Evolutionary conservation across 2,329 filamentous ascomycete genomes (phyloP).

Genomic region (Colletotrichum graminicola): DNA sequence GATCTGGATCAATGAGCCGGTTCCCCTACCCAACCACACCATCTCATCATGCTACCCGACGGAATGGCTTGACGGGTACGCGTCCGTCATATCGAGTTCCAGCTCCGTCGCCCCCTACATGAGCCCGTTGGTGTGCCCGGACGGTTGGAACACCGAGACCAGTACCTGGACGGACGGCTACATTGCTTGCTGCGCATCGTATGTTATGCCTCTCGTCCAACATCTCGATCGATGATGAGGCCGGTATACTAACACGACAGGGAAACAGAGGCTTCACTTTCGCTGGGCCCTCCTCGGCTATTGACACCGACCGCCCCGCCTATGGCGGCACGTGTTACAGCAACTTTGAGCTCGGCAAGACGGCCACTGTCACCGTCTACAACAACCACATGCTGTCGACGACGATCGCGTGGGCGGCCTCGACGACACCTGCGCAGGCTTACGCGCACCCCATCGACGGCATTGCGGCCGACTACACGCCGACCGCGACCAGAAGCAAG

Average conservation of each 20-base stretch:
- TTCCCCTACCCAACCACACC: slow-evolving; percentile 35
- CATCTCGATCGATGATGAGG: not conserved
- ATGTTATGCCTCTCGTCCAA: not conserved
- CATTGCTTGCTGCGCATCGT: slow-evolving; percentile 38
- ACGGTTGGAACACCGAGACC: slow-evolving; percentile 35
- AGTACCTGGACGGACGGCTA: slow-evolving; percentile 37
- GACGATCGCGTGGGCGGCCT: slow-evolving; percentile 32
- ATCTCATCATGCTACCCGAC: slow-evolving; percentile 35
- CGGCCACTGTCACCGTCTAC: slow-evolving; percentile 39
- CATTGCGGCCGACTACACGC: slow-evolving; percentile 36
- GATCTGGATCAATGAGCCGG: slow-evolving; percentile 40
- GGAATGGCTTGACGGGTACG: slow-evolving; percentile 33
- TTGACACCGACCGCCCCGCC: slow-evolving; percentile 31
- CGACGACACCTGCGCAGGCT: slow-evolving; percentile 36
- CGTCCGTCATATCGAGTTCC: slow-evolving; percentile 29
- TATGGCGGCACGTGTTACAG: slow-evolving; percentile 39
- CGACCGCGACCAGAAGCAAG: not conserved
- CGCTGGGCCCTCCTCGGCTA: slow-evolving; percentile 21
- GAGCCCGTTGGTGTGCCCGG: slow-evolving; percentile 35
- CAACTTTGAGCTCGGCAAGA: slow-evolving; percentile 35
- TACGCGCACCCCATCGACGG: slow-evolving; percentile 39
- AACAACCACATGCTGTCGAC: slow-evolving; percentile 33
- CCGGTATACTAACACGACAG: not conserved
- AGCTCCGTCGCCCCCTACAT: slow-evolving; percentile 38
- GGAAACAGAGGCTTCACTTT: slow-evolving; percentile 33